These are phyloP conservation scores for Populus hybrid DNA, from an alignment of 441 rosid genomes.

Conservation along the genomic window DNA sequence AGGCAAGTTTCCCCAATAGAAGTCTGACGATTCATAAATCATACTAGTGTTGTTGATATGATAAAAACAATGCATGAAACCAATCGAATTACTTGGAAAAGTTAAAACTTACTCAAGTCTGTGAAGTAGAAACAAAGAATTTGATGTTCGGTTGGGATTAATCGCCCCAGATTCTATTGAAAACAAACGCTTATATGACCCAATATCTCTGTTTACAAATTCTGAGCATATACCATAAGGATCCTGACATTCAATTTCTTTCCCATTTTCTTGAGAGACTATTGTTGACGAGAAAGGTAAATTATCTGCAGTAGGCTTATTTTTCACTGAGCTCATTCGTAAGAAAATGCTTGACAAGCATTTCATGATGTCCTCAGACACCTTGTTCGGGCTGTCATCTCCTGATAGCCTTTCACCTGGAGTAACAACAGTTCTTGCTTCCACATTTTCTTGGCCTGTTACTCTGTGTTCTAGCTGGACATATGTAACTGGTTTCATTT, in stretches of 20 bases:
- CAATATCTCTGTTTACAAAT: conserved; percentile 52
- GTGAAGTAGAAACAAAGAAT: conserved; percentile 50
- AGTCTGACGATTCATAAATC: conserved; percentile 35
- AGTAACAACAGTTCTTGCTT: conserved; percentile 23
- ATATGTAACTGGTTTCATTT: conserved; percentile 18
- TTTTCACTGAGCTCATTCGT: conserved; percentile 53
- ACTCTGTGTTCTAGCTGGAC: conserved; percentile 39
- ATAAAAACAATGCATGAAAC: conserved; percentile 3
- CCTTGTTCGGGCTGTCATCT: conserved; percentile 48
- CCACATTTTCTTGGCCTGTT: conserved; percentile 37
- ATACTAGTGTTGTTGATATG: neutral
- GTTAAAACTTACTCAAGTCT: conserved; percentile 51
- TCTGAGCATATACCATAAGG: conserved; percentile 53
- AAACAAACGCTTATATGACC: conserved; percentile 54
- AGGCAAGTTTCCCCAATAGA: conserved; percentile 52
- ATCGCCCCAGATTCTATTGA: conserved; percentile 47
- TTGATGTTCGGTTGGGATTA: conserved; percentile 43
- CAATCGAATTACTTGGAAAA: neutral
- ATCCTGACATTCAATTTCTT: conserved; percentile 36
- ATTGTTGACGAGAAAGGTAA: conserved; percentile 28
- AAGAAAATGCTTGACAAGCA: conserved; percentile 58
- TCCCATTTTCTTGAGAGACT: conserved; percentile 26
- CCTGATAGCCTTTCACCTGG: conserved; percentile 26
- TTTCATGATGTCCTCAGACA: conserved; percentile 66
- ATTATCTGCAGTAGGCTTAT: conserved; percentile 26